Evolutionary conservation across 2,329 filamentous ascomycete genomes (phyloP), one percentile per base, ranked within the genome.

Genomic region (Apiospora pterosperma): DNA sequence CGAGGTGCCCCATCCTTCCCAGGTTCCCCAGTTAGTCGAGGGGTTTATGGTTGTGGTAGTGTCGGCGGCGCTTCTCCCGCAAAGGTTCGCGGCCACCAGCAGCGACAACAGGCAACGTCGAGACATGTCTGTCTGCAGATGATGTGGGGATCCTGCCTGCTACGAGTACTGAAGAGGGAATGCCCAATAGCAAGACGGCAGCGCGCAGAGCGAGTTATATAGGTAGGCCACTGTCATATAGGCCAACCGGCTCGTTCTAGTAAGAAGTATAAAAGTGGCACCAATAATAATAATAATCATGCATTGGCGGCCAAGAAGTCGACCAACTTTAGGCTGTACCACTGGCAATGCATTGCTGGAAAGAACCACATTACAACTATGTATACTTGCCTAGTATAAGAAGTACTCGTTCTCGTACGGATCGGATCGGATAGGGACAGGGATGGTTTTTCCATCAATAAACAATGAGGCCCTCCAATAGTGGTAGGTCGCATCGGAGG

Each of bases 1-100:
- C 14, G 77, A 80, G 0, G 76, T 76, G 14, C 79, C 79, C 78
- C 78, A 81, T 60, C 79, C 79, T 62, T 81, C 78, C 79, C 79
- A 81, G 0, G 69, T 76, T 21, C 79, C 79, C 66, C 74, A 78
- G 67, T 76, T 77, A 19, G 75, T 73, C 5, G 69, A 68, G 12
- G 75, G 65, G 39, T 71, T 69, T 61, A 77, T 75, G 23, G 72
- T 75, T 36, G 73, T 75, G 16, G 75, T 76, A 7, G 69, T 64
- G 64, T 78, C 76, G 14, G 71, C 74, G 21, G 62, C 62, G 25
- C 38, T 41, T 34, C 28, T 55, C 25, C 48, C 48, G 28, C 28
- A 55, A 16, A 55, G 14, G 28, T 55, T 34, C 16, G 48, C 25
- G 28, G 48, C 28, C 3, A 55, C 6, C 28, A 55, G 10, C 11